phyloP scores from a whole-genome alignment of 1,284 basidiomycete genomes.

The Austroboletus rostrupii region DNA sequence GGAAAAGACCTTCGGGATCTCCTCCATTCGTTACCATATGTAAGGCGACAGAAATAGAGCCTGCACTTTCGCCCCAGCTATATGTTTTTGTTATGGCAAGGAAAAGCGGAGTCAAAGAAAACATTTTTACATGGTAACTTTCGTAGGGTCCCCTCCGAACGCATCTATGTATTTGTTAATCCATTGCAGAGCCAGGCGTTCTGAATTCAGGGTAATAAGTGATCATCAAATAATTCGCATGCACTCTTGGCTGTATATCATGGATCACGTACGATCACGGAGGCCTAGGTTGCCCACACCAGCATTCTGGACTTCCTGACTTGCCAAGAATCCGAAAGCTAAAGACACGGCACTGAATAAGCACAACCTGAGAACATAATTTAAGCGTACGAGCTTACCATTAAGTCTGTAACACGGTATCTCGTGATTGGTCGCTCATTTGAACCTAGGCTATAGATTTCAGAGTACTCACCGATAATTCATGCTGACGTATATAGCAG shows the following conservation, averaged over 20 bases:
- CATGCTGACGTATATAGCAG: constrained; percentile 33
- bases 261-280: constrained; percentile 42
- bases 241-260: too few species aligned
- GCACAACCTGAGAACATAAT: constrained; percentile 27
- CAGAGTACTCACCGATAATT: constrained; percentile 32
- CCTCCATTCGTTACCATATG: constrained; percentile 28
- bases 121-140: constrained; percentile 34
- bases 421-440: neutral
- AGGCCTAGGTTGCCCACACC: constrained; percentile 54
- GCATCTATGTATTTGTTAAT: constrained; percentile 42
- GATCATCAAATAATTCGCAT: too few species aligned
- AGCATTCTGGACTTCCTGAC: constrained; percentile 47
- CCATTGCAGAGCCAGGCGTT: constrained; percentile 44
- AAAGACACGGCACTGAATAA: neutral
- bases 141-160: constrained; percentile 47
- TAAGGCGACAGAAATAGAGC: constrained; percentile 29
- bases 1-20: constrained; percentile 29
- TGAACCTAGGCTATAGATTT: neutral
- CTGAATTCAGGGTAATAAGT: constrained; percentile 15
- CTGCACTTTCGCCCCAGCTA: constrained; percentile 33
- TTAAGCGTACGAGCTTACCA: constrained; percentile 25
- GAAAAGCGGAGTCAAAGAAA: neutral
- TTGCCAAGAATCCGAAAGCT: constrained; percentile 48
- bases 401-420: constrained; percentile 14
- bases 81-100: neutral